These are phyloP conservation scores for Mayamaea pseudoterrestris DNA, from an alignment of 108 stramenopile genomes.

Conservation along the genomic window DNA sequence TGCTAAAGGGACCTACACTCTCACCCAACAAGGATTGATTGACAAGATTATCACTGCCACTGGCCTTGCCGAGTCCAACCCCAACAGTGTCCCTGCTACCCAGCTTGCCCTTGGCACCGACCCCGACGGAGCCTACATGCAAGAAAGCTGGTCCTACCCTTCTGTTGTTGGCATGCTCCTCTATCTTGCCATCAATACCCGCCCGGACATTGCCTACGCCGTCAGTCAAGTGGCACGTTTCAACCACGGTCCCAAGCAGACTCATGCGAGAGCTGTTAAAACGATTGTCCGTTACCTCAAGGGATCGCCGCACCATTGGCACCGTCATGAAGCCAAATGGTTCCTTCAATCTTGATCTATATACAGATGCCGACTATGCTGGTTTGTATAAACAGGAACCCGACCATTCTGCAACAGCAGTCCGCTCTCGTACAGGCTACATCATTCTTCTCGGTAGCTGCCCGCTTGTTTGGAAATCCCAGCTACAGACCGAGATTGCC, in stretches of 20 bases:
- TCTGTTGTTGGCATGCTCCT: slow-evolving; percentile 21
- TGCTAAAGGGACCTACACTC: slow-evolving; percentile 4
- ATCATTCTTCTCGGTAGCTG: slow-evolving; percentile 16
- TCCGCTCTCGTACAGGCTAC: slow-evolving; percentile 33
- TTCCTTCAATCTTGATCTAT: slow-evolving; percentile 13
- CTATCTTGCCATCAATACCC: slow-evolving; percentile 16
- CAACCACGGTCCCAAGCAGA: slow-evolving; percentile 5
- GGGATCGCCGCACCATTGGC: slow-evolving; percentile 14
- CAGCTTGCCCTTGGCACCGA: too few species aligned
- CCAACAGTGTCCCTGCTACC: too few species aligned
- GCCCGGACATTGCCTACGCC: slow-evolving; percentile 17
- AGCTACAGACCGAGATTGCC: slow-evolving; percentile 23
- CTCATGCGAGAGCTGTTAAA: slow-evolving; percentile 13
- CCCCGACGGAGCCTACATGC: too few species aligned
- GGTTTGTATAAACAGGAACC: slow-evolving; percentile 1
- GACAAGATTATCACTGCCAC: slow-evolving; percentile 26
- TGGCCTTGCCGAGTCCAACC: slow-evolving; percentile 23
- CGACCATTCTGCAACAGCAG: too few species aligned
- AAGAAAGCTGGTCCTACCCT: too few species aligned
- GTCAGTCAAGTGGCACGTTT: slow-evolving; percentile 14
- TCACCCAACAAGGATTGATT: slow-evolving; percentile 28
- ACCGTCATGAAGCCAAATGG: slow-evolving; percentile 10
- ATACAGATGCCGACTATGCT: slow-evolving; percentile 22
- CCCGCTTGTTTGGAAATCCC: slow-evolving; percentile 29
- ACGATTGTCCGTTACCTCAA: slow-evolving; percentile 14